These are phyloP conservation scores for Alternaria sp. DNA, from an alignment of 2,329 filamentous ascomycete species.

Conservation along the genomic window DNA sequence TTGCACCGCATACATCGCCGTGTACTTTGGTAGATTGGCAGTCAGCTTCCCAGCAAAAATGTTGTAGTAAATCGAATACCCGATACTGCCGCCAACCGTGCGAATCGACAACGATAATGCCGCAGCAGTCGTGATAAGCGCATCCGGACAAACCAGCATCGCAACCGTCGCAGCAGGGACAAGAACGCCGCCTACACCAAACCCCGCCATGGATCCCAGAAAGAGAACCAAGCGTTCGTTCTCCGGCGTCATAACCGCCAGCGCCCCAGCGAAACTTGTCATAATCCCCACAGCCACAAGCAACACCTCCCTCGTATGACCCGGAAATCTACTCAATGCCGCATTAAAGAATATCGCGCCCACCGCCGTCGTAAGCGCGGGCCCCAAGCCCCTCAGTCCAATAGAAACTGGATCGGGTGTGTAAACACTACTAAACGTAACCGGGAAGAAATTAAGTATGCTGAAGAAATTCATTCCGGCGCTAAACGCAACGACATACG, in stretches of 20 bases:
- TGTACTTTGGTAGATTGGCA: constrained; percentile 31
- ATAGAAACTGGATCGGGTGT: background rate
- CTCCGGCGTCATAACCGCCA: constrained; percentile 39
- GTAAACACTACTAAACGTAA: background rate
- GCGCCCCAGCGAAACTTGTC: constrained; percentile 40
- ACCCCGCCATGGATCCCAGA: constrained; percentile 41
- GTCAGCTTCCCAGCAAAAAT: constrained; percentile 41
- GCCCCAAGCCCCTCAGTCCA: background rate
- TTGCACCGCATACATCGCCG: constrained; percentile 37
- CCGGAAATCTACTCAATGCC: constrained; percentile 31
- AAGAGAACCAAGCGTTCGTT: constrained; percentile 39
- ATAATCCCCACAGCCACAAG: constrained; percentile 39
- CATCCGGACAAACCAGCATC: constrained; percentile 43
- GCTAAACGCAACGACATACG: background rate
- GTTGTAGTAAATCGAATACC: constrained; percentile 46
- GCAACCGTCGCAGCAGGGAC: constrained; percentile 45
- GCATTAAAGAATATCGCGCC: constrained; percentile 35
- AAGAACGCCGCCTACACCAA: constrained; percentile 48
- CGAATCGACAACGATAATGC: constrained; percentile 55
- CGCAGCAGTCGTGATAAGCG: constrained; percentile 46
- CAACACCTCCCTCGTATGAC: constrained; percentile 34
- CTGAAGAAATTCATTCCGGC: background rate
- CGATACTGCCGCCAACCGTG: constrained; percentile 48
- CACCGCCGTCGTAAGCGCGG: background rate
- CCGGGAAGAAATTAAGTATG: background rate